Conservation (phyloP, 306 rosid genomes). For the Lathyrus oleraceus region DNA sequence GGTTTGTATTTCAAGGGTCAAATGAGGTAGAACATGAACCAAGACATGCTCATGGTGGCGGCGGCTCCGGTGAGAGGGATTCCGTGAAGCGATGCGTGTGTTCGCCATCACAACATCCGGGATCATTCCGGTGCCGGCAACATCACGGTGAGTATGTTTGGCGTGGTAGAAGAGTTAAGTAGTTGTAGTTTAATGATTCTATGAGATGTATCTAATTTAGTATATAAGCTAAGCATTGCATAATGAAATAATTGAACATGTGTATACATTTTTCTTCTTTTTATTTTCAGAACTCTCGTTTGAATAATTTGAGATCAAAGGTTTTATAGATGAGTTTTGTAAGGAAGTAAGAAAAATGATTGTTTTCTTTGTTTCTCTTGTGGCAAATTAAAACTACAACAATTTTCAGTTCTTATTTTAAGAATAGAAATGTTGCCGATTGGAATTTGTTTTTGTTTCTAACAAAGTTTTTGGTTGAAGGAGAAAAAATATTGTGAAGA, state of each 20-base stretch:
- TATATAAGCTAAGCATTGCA: constrained; percentile 17
- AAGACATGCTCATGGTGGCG: constrained; percentile 27
- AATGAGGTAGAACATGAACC: constrained; percentile 31
- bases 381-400: not conserved
- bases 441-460: not conserved
- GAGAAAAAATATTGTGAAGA: not conserved
- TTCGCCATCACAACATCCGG: constrained; percentile 82
- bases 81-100: constrained; percentile 52
- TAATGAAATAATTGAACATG: not conserved
- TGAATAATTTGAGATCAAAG: constrained; percentile 22
- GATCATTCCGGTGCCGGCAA: constrained; percentile 87
- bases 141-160: constrained; percentile 69
- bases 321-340: not conserved
- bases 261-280: not conserved
- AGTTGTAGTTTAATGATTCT: not conserved
- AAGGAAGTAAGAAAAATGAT: not conserved
- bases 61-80: not conserved
- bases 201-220: constrained; percentile 1
- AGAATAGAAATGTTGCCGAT: not conserved
- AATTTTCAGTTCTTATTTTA: not conserved
- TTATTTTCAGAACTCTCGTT: not conserved
- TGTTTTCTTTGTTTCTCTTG: not conserved
- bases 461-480: not conserved
- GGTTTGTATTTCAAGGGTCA: constrained; percentile 38
- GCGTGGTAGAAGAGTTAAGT: constrained; percentile 47